Evolutionary conservation across 768 basidiomycete species (phyloP).

Genomic region (Chalciporus chontae): DNA sequence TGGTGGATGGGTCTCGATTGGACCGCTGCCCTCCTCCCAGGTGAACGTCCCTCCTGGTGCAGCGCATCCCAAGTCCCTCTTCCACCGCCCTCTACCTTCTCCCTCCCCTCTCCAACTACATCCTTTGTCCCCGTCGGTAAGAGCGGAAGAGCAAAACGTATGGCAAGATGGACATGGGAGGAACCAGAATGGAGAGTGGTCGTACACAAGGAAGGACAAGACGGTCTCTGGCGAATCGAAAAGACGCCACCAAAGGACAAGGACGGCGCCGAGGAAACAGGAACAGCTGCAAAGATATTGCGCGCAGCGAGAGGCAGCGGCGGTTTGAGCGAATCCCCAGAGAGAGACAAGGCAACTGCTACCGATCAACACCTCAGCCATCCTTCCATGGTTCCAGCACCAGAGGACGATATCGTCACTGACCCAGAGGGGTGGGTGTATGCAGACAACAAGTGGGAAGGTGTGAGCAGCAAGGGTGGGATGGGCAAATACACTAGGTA

Average conservation of each 20-base stretch:
- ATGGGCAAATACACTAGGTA: slow-evolving; percentile 91
- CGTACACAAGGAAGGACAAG: slow-evolving; percentile 51
- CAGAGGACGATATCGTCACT: slow-evolving; percentile 56
- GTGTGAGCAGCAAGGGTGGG: slow-evolving; percentile 66
- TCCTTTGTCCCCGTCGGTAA: slow-evolving; percentile 51
- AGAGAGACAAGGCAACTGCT: slow-evolving; percentile 19
- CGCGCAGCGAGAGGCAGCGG: slow-evolving; percentile 49
- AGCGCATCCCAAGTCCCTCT: slow-evolving; percentile 53
- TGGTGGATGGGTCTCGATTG: slow-evolving; percentile 99
- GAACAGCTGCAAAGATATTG: slow-evolving; percentile 40
- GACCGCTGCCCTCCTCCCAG: slow-evolving; percentile 88
- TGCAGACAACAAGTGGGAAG: slow-evolving; percentile 95
- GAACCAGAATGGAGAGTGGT: slow-evolving; percentile 89
- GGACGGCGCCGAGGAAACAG: slow-evolving; percentile 42
- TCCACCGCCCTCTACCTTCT: slow-evolving; percentile 66
- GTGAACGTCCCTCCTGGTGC: slow-evolving; percentile 89
- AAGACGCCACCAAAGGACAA: slow-evolving; percentile 51
- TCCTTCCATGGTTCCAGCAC: slow-evolving; percentile 27
- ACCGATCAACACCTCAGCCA: slow-evolving; percentile 28
- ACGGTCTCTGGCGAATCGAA: slow-evolving; percentile 52
- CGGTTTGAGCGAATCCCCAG: slow-evolving; percentile 18
- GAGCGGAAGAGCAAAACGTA: slow-evolving; percentile 57
- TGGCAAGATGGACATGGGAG: slow-evolving; percentile 85
- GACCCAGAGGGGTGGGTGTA: slow-evolving; percentile 93
- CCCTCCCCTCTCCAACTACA: slow-evolving; percentile 60